A percentile compares a stretch with the other conserved stretches of the same genome.
phyloP scores from a whole-genome alignment of 2,329 filamentous ascomycete genomes.

The Graphilbum sp. region DNA sequence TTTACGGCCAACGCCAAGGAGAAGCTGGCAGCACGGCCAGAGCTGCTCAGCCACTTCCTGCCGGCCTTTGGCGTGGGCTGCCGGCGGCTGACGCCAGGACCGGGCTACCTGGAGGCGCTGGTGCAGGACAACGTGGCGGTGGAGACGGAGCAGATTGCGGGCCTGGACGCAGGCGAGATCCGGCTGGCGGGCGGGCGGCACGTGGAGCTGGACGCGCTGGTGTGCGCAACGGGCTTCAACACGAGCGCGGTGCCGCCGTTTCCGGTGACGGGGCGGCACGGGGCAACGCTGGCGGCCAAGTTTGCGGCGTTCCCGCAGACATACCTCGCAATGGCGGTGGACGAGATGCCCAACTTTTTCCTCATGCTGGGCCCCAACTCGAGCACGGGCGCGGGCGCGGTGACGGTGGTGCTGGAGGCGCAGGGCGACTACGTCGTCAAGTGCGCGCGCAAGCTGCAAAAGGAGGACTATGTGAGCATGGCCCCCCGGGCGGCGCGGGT shows the following conservation, averaged over 20 bases:
- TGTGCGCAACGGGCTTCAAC: slow-evolving; percentile 31
- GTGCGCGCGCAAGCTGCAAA: slow-evolving; percentile 29
- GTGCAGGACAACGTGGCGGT: slow-evolving; percentile 23
- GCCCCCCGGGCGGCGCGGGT: slow-evolving; percentile 26
- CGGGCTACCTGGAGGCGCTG: slow-evolving; percentile 28
- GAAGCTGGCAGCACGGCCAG: no score
- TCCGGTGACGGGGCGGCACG: slow-evolving; percentile 21
- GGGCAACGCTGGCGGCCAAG: slow-evolving; percentile 19
- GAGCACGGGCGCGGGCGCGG: slow-evolving; percentile 27
- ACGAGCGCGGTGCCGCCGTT: slow-evolving; percentile 24
- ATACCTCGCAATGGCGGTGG: slow-evolving; percentile 28
- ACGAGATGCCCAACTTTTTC: slow-evolving; percentile 32
- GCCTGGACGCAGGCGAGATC: not conserved
- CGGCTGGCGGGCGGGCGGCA: slow-evolving; percentile 12
- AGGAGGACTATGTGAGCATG: slow-evolving; percentile 27
- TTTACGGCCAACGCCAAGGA: no score
- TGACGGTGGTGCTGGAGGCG: slow-evolving; percentile 29
- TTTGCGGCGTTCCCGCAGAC: slow-evolving; percentile 23
- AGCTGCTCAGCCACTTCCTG: slow-evolving; percentile 5
- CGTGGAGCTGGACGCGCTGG: slow-evolving; percentile 23
- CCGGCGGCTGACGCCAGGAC: slow-evolving; percentile 27
- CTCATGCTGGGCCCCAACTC: slow-evolving; percentile 32
- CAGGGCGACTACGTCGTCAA: slow-evolving; percentile 30
- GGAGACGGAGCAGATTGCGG: slow-evolving; percentile 17
- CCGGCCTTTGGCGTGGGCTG: slow-evolving; percentile 27